phyloP scores from a whole-genome alignment of 2,329 filamentous ascomycete species.

The Pseudocercospora musae region DNA sequence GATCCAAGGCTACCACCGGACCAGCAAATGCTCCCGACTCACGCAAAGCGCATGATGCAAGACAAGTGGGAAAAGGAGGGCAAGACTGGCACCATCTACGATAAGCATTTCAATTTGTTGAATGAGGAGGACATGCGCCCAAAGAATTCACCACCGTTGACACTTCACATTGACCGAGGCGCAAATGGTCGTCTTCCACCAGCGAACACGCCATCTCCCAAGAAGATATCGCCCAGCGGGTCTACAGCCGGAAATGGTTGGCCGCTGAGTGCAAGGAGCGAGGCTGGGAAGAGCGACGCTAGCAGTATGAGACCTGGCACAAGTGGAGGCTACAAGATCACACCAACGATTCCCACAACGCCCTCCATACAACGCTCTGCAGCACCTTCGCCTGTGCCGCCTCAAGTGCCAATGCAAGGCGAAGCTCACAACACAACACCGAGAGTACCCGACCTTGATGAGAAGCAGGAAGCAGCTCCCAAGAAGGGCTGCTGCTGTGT shows the following conservation, averaged over 20 bases:
- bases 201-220: slow-evolving; percentile 10
- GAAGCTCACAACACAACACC: slow-evolving; percentile 43
- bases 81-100: slow-evolving; percentile 78
- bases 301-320: slow-evolving; percentile 38
- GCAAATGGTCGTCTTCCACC: background rate
- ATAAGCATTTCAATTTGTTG: slow-evolving; percentile 80
- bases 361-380: slow-evolving; percentile 24
- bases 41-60: slow-evolving; percentile 85
- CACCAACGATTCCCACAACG: slow-evolving; percentile 40
- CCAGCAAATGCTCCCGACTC: slow-evolving; percentile 90
- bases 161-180: slow-evolving; percentile 2
- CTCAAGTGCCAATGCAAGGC: slow-evolving; percentile 32
- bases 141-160: slow-evolving; percentile 38
- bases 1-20: slow-evolving; percentile 92
- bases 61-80: slow-evolving; percentile 94
- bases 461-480: slow-evolving; percentile 53
- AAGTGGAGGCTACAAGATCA: slow-evolving; percentile 47
- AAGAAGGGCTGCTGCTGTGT: slow-evolving; percentile 68
- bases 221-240: slow-evolving; percentile 16
- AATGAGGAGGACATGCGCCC: slow-evolving; percentile 58
- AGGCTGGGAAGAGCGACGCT: slow-evolving; percentile 22
- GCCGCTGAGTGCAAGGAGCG: slow-evolving; percentile 30
- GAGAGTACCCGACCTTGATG: slow-evolving; percentile 54
- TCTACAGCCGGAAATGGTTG: slow-evolving; percentile 23
- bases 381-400: slow-evolving; percentile 14